Evolutionary conservation across 164 flowering plant species (phyloP), one percentile per base, ranked within the genome.

Genomic region (Akebia trifoliata): DNA sequence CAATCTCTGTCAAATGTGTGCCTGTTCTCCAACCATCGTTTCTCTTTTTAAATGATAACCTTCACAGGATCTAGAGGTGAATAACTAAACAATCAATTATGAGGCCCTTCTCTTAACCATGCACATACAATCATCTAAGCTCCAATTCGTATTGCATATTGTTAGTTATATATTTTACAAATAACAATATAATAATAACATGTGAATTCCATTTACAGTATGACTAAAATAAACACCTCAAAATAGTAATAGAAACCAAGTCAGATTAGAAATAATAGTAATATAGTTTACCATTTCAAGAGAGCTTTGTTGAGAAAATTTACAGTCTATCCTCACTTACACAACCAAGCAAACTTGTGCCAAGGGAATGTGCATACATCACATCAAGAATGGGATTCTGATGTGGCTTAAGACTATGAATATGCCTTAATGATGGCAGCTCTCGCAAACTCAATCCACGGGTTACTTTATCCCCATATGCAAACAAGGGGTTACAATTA

Each of bases 261-360:
- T 37, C 6, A 54, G 15, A 22, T 18, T 20, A 30, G 28, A 37
- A 14, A 15, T 4, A 24, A 32, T 54, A 18, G 8, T 17, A 39
- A 22, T 18, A 37, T 20, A 49, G 18, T 44, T n/a, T 66, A 69
- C 74, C 76, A 68, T 67, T 26, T 69, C 63, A 69, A 36, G 28
- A 60, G 32, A 52, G 56, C 48, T 58, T 62, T 47, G 56, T 54
- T 26, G 64, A 61, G 68, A 75, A 89, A 38, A 90, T 69, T 64
- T 85, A 92, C 62, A 90, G 60, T 9, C 50, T 72, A 61, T 79
- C 81, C 52, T 81, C 87, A 67, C 88, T 81, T 54, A 84, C 54
- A 65, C 90, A 87, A 59, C 86, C 67, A 42, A 93, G 82, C 39
- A 90, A 54, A 50, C 81, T 71, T 21, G 63, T 56, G 49, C 56